Evolutionary conservation across 1,139 yeast genomes (phyloP).

Genomic region (Candida sp.): DNA sequence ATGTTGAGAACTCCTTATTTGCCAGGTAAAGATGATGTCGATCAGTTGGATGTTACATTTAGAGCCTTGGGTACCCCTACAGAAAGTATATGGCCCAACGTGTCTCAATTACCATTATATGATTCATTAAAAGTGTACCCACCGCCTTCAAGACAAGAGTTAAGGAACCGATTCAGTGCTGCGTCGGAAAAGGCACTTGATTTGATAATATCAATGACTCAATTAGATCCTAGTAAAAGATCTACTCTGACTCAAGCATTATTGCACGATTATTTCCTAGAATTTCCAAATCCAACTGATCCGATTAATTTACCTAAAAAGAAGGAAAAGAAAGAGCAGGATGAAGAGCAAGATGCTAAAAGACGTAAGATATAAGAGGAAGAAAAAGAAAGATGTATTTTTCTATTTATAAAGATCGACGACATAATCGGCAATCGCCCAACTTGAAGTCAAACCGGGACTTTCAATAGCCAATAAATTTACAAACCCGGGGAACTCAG

Average conservation of each 20-base stretch:
- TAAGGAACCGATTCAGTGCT: constrained; percentile 83
- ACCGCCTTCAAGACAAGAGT: constrained; percentile 77
- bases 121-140: constrained; percentile 74
- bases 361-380: constrained; percentile 10
- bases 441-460: constrained; percentile 80
- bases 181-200: constrained; percentile 88
- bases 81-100: constrained; percentile 90
- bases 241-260: constrained; percentile 67
- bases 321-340: constrained; percentile 18
- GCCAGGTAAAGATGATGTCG: constrained; percentile 88
- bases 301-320: constrained; percentile 67
- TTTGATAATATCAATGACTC: constrained; percentile 69
- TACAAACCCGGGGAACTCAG: constrained; percentile 73
- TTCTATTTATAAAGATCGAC: constrained; percentile 29
- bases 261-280: constrained; percentile 65
- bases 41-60: constrained; percentile 88
- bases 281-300: constrained; percentile 72
- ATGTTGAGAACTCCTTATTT: constrained; percentile 94
- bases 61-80: constrained; percentile 96
- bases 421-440: constrained; percentile 82
- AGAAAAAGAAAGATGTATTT: neutral
- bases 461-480: constrained; percentile 83
- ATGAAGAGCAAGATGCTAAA: constrained; percentile 12
- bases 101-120: constrained; percentile 73
- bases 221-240: constrained; percentile 75